A percentile compares a stretch with the other conserved stretches of the same genome.
Evolutionary conservation across 352 stramenopile genomes (phyloP).

Genomic region (Globisporangium cederbergense): DNA sequence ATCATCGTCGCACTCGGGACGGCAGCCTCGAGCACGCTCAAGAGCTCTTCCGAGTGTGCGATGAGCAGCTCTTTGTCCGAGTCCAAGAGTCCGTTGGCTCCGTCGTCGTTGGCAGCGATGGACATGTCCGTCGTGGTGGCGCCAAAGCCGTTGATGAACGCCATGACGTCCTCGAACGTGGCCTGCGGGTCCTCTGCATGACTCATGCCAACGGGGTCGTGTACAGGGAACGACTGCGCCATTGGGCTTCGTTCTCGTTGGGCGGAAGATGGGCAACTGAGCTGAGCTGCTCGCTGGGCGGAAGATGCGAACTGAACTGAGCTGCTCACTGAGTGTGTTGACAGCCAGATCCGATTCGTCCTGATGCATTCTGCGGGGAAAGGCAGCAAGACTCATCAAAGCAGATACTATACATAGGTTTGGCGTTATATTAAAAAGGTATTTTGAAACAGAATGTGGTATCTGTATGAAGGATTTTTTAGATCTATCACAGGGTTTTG

Average conservation of each 20-base stretch:
- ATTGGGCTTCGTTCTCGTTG: background rate
- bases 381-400: too few relatives aligned
- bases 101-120: background rate
- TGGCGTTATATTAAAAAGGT: too few relatives aligned
- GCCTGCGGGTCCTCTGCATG: background rate
- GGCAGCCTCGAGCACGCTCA: background rate
- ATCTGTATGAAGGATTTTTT: too few relatives aligned
- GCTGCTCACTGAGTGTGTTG: too few relatives aligned
- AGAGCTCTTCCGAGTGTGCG: background rate
- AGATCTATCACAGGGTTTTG: too few relatives aligned
- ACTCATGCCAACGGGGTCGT: too few relatives aligned
- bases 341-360: too few relatives aligned
- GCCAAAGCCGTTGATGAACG: constrained; percentile 13
- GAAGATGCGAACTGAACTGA: background rate
- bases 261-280: background rate
- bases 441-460: too few relatives aligned
- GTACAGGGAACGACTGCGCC: background rate
- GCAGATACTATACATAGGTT: too few relatives aligned
- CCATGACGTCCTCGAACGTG: constrained; percentile 10
- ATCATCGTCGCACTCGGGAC: background rate
- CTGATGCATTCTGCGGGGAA: too few relatives aligned
- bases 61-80: background rate
- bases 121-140: background rate
- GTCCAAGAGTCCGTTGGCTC: background rate
- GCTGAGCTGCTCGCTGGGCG: too few relatives aligned